Percentiles rank a stretch among this genome's conserved stretches.
phyloP scores from a whole-genome alignment of 371 early-diverging fungal genomes.

The Lichtheimia ornata region DNA sequence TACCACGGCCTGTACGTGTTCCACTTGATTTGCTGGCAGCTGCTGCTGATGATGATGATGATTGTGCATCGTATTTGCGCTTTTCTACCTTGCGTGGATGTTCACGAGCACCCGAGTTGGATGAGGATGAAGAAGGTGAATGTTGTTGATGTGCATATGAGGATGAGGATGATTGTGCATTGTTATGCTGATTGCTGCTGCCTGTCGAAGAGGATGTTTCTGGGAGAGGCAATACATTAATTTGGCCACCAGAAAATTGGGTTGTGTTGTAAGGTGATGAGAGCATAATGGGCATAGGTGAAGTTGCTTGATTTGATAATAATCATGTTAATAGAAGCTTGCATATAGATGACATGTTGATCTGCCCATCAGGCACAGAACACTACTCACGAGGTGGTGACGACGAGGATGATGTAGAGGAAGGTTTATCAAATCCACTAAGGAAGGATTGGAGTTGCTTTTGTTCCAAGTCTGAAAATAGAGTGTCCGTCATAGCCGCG shows the following conservation, averaged over 20 bases:
- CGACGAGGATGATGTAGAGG: neutral
- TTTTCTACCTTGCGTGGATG: constrained; percentile 13
- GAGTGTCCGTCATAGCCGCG: constrained; percentile 1
- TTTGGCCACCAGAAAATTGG: constrained; percentile 4
- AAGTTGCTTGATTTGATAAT: constrained; percentile 7
- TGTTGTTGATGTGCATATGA: neutral
- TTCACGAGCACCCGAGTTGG: constrained; percentile 12
- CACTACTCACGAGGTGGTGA: too few species aligned
- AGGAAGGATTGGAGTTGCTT: constrained; percentile 19
- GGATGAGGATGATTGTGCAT: constrained; percentile 1
- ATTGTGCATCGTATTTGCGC: constrained; percentile 14
- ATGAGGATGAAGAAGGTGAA: constrained; percentile 3
- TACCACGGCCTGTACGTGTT: constrained; percentile 14
- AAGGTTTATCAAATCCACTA: constrained; percentile 7
- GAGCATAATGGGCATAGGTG: constrained; percentile 23
- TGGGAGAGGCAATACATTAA: constrained; percentile 13
- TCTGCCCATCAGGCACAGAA: constrained; percentile 6
- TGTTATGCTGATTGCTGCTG: neutral
- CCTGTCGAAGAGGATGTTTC: constrained; percentile 10
- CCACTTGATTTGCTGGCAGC: neutral
- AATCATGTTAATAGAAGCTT: constrained; percentile 8
- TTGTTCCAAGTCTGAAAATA: constrained; percentile 17
- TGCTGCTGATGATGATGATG: constrained; percentile 7
- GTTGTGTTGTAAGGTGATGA: constrained; percentile 26
- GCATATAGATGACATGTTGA: constrained; percentile 12